These are phyloP conservation scores for Cordyceps tenuipes DNA, from an alignment of 2,329 filamentous ascomycete species.

Conservation along the genomic window DNA sequence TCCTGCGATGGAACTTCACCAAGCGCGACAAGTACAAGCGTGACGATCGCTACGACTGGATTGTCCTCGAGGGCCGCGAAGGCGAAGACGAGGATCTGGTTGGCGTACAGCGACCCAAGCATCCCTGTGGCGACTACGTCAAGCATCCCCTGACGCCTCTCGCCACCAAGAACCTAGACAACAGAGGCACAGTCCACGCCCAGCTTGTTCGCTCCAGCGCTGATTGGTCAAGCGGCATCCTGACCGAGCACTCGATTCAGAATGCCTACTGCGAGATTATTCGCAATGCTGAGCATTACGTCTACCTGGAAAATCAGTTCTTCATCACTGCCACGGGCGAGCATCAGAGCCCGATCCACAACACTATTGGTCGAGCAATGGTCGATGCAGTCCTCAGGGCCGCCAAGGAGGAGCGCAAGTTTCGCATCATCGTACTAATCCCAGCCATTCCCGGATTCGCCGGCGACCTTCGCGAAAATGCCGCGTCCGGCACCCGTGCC, in stretches of 20 bases:
- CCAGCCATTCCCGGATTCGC: slow-evolving; percentile 91
- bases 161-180: slow-evolving; percentile 52
- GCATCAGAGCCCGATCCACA: slow-evolving; percentile 77
- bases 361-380: slow-evolving; percentile 79
- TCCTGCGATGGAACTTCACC: slow-evolving; percentile 91
- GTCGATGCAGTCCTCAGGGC: slow-evolving; percentile 83
- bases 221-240: slow-evolving; percentile 89
- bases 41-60: slow-evolving; percentile 74
- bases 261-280: slow-evolving; percentile 84
- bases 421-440: slow-evolving; percentile 82
- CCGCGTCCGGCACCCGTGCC: slow-evolving; percentile 75
- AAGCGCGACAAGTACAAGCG: slow-evolving; percentile 98
- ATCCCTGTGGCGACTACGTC: slow-evolving; percentile 81
- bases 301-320: slow-evolving; percentile 99
- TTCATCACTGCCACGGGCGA: slow-evolving; percentile 93
- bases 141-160: slow-evolving; percentile 69
- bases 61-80: slow-evolving; percentile 67
- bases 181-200: slow-evolving; percentile 67
- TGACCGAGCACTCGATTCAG: slow-evolving; percentile 77
- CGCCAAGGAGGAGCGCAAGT: slow-evolving; percentile 74
- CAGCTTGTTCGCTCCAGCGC: slow-evolving; percentile 84
- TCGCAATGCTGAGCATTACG: slow-evolving; percentile 76
- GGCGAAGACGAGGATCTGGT: slow-evolving; percentile 77
- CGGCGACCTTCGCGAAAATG: slow-evolving; percentile 76
- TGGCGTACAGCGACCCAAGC: slow-evolving; percentile 79